These are phyloP conservation scores for Aspergillaceae sp. DNA, from an alignment of 2,329 filamentous ascomycete species.

Conservation along the genomic window DNA sequence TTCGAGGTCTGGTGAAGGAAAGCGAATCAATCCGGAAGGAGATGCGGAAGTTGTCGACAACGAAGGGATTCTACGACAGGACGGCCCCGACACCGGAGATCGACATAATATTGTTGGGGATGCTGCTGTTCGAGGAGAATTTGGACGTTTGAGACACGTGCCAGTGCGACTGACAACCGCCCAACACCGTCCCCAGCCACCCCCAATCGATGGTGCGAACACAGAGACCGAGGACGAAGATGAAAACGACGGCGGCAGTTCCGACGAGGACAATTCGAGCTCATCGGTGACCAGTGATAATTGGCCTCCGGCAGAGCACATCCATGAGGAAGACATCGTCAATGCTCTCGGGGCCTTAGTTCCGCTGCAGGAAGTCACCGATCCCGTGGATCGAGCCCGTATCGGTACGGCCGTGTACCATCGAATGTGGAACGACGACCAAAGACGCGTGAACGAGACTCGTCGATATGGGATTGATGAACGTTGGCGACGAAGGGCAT, in stretches of 20 bases:
- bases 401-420: conserved; percentile 31
- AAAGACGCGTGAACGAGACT: conserved; percentile 28
- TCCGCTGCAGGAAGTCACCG: conserved; percentile 34
- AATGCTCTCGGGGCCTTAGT: conserved; percentile 35
- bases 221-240: conserved; percentile 11
- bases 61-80: conserved; percentile 51
- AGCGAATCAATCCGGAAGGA: conserved; percentile 54
- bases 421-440: conserved; percentile 33
- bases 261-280: conserved; percentile 16
- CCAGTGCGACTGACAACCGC: conserved; percentile 17
- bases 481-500: conserved; percentile 67
- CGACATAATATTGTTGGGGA: conserved; percentile 53
- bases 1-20: conserved; percentile 57
- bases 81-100: conserved; percentile 52
- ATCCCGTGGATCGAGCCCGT: conserved; percentile 33
- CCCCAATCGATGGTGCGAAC: conserved; percentile 7
- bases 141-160: conserved; percentile 25
- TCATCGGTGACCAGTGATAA: conserved; percentile 22
- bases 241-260: conserved; percentile 15
- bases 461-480: conserved; percentile 49
- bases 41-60: conserved; percentile 57
- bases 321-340: conserved; percentile 34
- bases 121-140: conserved; percentile 31
- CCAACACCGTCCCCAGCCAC: conserved; percentile 4
- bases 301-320: conserved; percentile 34